Percentiles rank a stretch among this genome's conserved stretches.
phyloP scores from a whole-genome alignment of 2,329 filamentous ascomycete genomes.

The Escovopsis weberi region DNA sequence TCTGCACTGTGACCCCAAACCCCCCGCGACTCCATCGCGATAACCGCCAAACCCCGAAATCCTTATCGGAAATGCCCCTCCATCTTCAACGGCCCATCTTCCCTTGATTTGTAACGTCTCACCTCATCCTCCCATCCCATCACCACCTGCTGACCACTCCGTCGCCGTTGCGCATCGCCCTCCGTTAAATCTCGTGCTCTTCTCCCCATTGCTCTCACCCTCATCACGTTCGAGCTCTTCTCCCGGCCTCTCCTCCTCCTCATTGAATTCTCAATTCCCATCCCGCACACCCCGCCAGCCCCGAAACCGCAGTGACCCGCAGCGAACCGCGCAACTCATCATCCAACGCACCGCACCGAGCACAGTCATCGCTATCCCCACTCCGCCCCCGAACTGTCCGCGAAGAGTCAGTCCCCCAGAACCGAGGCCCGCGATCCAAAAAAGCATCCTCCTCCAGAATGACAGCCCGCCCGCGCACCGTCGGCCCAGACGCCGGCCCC shows the following conservation, averaged over 20 bases:
- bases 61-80: too few species aligned
- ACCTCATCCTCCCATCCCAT: too few species aligned
- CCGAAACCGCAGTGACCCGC: background rate
- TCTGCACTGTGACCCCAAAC: too few species aligned
- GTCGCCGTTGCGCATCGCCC: too few species aligned
- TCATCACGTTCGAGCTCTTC: background rate
- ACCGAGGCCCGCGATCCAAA: background rate
- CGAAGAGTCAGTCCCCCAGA: too few species aligned
- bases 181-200: too few species aligned
- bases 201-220: background rate
- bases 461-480: constrained; percentile 46
- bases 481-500: constrained; percentile 61
- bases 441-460: constrained; percentile 7
- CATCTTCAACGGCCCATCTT: too few species aligned
- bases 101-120: too few species aligned
- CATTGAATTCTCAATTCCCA: background rate
- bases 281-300: background rate
- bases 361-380: background rate
- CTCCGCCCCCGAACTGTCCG: background rate
- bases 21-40: too few species aligned
- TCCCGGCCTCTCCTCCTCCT: background rate
- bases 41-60: too few species aligned
- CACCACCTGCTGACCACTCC: background rate
- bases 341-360: background rate
- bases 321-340: background rate